These are phyloP conservation scores for Pseudomonodictys pantanalensis DNA, from an alignment of 495 filamentous ascomycete species.

Conservation along the genomic window DNA sequence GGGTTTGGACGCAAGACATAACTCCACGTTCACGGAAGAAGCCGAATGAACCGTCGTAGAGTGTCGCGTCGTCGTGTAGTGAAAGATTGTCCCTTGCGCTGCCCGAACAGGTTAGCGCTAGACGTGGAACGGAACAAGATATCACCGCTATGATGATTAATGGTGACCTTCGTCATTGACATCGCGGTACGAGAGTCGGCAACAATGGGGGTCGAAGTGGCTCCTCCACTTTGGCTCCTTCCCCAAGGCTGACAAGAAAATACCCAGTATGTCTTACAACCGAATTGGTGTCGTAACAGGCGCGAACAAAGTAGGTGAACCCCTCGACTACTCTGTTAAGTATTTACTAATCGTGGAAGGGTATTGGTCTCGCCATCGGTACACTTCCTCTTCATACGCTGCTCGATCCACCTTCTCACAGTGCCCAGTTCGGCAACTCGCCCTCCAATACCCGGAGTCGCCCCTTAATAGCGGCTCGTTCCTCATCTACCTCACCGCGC, in stretches of 20 bases:
- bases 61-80: no score
- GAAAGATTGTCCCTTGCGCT: no score
- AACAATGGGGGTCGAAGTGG: no score
- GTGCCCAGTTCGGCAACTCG: constrained; percentile 42
- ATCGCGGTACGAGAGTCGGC: no score
- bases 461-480: constrained; percentile 45
- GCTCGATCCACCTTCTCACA: background rate
- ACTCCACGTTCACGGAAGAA: no score
- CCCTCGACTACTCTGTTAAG: constrained; percentile 7
- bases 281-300: constrained; percentile 46
- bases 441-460: constrained; percentile 50
- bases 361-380: constrained; percentile 35
- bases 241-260: background rate
- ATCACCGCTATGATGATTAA: no score
- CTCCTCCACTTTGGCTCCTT: background rate
- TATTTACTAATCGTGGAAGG: constrained; percentile 20
- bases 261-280: constrained; percentile 29
- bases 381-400: background rate
- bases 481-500: constrained; percentile 53
- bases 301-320: constrained; percentile 42
- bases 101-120: no score
- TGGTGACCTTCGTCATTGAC: no score
- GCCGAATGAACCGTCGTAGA: no score
- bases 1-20: no score
- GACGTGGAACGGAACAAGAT: no score